phyloP scores from a whole-genome alignment of 139 green algal species.

The Micractinium conductrix region DNA sequence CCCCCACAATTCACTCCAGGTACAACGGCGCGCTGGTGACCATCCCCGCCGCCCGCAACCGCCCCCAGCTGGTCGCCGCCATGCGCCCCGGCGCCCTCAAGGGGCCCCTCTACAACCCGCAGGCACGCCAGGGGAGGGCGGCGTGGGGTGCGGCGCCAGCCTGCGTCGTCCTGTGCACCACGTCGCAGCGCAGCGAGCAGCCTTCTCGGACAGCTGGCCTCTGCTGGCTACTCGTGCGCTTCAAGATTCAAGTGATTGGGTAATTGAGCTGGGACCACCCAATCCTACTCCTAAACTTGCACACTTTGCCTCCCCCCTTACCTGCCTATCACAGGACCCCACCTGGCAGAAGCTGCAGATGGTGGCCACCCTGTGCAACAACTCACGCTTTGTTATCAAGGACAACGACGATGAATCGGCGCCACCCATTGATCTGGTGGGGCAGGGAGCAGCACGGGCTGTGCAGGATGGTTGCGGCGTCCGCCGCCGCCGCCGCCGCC shows the following conservation, averaged over 20 bases:
- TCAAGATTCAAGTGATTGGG: too few species aligned
- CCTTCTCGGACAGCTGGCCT: too few species aligned
- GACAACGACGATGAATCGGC: conserved; percentile 51
- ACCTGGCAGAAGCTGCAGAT: conserved; percentile 70
- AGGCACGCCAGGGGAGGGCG: background rate
- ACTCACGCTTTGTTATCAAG: conserved; percentile 70
- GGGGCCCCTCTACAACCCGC: conserved; percentile 49
- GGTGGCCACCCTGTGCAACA: conserved; percentile 79
- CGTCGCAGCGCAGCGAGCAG: too few species aligned
- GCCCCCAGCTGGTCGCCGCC: conserved; percentile 53
- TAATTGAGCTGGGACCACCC: too few species aligned
- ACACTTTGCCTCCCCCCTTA: too few species aligned
- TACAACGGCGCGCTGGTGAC: conserved; percentile 51
- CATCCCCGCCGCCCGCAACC: conserved; percentile 66
- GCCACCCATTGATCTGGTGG: conserved; percentile 43
- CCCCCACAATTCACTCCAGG: background rate
- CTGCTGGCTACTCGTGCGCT: too few species aligned
- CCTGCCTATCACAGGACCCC: conserved; percentile 38
- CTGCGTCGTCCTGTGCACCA: too few species aligned
- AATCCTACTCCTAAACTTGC: too few species aligned
- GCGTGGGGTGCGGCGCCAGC: too few species aligned
- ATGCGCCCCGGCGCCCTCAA: conserved; percentile 41
- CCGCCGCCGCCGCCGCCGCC: too few species aligned
- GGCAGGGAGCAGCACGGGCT: too few species aligned
- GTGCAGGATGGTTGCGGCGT: too few species aligned